phyloP scores from a whole-genome alignment of 2,329 filamentous ascomycete genomes.

The Trichoderma sp. region DNA sequence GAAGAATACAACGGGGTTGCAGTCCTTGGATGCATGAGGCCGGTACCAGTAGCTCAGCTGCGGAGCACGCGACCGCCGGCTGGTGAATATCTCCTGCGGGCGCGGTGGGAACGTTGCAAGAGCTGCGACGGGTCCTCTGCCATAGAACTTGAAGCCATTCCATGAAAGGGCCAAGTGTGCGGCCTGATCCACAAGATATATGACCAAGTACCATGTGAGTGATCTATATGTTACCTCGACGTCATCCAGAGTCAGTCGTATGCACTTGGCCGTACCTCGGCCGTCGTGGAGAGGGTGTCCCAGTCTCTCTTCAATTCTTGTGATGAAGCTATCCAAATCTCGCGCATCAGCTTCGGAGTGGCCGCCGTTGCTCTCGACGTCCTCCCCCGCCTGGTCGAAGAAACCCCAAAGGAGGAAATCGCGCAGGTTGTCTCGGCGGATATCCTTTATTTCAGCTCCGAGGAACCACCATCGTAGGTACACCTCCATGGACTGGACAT shows the following conservation, averaged over 20 bases:
- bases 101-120: constrained; percentile 59
- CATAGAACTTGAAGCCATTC: constrained; percentile 55
- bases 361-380: constrained; percentile 25
- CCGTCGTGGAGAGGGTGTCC: constrained; percentile 55
- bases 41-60: constrained; percentile 66
- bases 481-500: constrained; percentile 54
- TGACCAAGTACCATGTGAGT: constrained; percentile 63
- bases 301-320: constrained; percentile 54
- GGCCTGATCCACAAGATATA: constrained; percentile 56
- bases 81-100: constrained; percentile 49
- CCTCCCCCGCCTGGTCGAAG: constrained; percentile 50
- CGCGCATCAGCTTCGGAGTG: constrained; percentile 27
- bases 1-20: constrained; percentile 65
- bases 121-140: constrained; percentile 32
- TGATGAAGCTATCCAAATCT: constrained; percentile 49
- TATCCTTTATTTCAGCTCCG: constrained; percentile 56
- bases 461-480: constrained; percentile 68
- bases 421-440: constrained; percentile 66
- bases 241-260: constrained; percentile 67
- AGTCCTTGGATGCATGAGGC: constrained; percentile 52
- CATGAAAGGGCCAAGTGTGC: constrained; percentile 48
- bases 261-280: constrained; percentile 53
- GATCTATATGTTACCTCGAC: constrained; percentile 62
- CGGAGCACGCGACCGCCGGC: constrained; percentile 48
- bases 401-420: constrained; percentile 71